Evolutionary conservation across 106 monocot genomes (phyloP).

Genomic region (Xerophyta viscosa): DNA sequence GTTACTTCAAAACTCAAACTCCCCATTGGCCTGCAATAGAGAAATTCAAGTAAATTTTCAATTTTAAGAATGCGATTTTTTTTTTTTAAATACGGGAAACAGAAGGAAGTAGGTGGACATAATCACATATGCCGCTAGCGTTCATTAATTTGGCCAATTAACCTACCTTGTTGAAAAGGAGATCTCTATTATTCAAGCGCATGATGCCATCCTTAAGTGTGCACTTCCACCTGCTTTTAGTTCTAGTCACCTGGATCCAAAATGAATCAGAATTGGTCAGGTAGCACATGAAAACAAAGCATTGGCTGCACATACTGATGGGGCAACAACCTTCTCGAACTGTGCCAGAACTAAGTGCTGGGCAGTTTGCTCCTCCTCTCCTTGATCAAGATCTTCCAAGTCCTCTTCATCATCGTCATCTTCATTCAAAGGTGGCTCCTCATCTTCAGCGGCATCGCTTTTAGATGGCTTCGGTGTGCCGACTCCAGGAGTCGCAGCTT

Average conservation of each 20-base stretch:
- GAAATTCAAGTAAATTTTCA: neutral
- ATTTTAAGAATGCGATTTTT: too few relatives aligned
- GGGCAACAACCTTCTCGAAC: conserved; percentile 95
- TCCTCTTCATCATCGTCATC: conserved; percentile 88
- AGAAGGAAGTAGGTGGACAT: too few relatives aligned
- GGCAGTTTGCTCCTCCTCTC: conserved; percentile 67
- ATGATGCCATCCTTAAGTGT: conserved; percentile 95
- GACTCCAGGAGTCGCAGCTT: conserved; percentile 48
- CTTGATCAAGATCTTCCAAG: conserved; percentile 71
- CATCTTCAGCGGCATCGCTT: conserved; percentile 56
- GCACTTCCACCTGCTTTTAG: conserved; percentile 94
- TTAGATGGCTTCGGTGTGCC: conserved; percentile 65
- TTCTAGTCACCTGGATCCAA: conserved; percentile 56
- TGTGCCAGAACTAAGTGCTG: conserved; percentile 93
- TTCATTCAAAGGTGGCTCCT: conserved; percentile 95
- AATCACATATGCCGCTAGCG: too few relatives aligned
- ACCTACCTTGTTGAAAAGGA: conserved; percentile 93
- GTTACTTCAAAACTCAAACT: conserved; percentile 21
- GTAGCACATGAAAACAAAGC: too few relatives aligned
- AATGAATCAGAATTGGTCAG: neutral
- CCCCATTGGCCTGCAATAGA: conserved; percentile 21
- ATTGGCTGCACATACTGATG: too few relatives aligned
- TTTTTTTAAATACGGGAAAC: too few relatives aligned
- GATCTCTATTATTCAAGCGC: conserved; percentile 79
- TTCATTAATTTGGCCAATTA: too few relatives aligned